Evolutionary conservation across 805 yeast genomes (phyloP), one percentile per base, ranked within the genome.

Genomic region (Metschnikowia koreensis): DNA sequence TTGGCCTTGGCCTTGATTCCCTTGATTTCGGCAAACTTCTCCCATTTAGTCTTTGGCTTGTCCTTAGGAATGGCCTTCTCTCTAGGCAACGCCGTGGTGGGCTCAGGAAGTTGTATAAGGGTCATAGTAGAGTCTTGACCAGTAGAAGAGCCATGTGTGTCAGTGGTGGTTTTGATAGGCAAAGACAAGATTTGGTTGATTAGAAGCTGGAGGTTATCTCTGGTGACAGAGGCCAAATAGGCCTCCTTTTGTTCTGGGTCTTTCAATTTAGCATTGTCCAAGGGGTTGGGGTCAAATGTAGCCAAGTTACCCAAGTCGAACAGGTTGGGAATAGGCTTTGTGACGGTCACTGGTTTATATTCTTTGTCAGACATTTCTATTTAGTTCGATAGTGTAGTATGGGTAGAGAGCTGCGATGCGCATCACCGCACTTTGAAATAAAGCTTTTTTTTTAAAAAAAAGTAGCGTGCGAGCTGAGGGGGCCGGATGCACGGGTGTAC

Each of bases 31-130:
- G 99, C 99, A 76, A 94, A 94, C 66, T 81, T 81, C 74, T 94
- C 97, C 99, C 99, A 94, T 74, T 86, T 91, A 59, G 99, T 92
- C 61, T 84, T 88, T 50, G 93, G 86, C 75, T 89, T 94, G 49
- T 89, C 84, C 73, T 91, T 92, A 53, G 99, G 99, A 62, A 94
- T 73, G 44, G 97, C 85, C 74, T 94, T 94, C 69, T 94, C 99
- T 78, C 99, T 81, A 50, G 99, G 99, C 57, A 92, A 76, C 52
- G 73, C 80, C 16, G 96, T 86, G 13, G 80, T 70, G 26, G 97
- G 96, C 50, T 82, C 90, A 34, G 99, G 98, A 54, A 94, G 78
- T 63, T 80, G 83, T 48, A 94, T 82, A 56, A 93, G 81, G 9
- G 97, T 85, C 82, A 91, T 83, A 47, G 87, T 81, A 11, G 96